Evolutionary conservation across 345 rosid species (phyloP).

Genomic region (Nephelium lappaceum): DNA sequence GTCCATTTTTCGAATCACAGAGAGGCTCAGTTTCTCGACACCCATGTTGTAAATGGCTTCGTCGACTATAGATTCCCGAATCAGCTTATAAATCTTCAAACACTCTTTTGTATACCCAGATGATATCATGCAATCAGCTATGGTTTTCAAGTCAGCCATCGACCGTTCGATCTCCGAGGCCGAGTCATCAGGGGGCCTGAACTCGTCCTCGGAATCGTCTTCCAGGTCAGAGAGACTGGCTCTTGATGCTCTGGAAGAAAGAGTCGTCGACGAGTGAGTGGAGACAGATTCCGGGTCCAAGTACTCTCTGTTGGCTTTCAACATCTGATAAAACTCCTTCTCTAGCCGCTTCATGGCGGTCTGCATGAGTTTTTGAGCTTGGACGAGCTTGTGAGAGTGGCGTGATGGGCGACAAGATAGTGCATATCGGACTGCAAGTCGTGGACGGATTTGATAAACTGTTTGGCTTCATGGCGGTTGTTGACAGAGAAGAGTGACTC

Average conservation of each 20-base stretch:
- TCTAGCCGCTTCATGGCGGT: conserved; percentile 69
- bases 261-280: conserved; percentile 25
- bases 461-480: conserved; percentile 54
- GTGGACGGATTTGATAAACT: conserved; percentile 44
- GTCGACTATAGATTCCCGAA: conserved; percentile 59
- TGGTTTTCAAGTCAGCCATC: conserved; percentile 57
- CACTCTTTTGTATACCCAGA: conserved; percentile 73
- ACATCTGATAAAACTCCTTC: conserved; percentile 66
- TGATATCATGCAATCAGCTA: conserved; percentile 70
- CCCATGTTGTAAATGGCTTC: conserved; percentile 52
- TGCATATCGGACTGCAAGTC: conserved; percentile 68
- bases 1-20: conserved; percentile 57
- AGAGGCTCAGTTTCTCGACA: conserved; percentile 43
- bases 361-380: conserved; percentile 58
- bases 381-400: conserved; percentile 51
- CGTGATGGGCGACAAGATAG: conserved; percentile 35
- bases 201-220: conserved; percentile 30
- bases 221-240: conserved; percentile 31
- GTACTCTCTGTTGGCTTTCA: conserved; percentile 49
- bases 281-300: conserved; percentile 67
- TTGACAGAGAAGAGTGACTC: conserved; percentile 46
- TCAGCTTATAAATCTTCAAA: conserved; percentile 45
- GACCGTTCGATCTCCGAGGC: conserved; percentile 37
- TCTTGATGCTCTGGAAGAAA: conserved; percentile 26
- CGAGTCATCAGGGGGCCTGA: conserved; percentile 15